Base-by-base conservation (phyloP, 495 filamentous ascomycete genomes). In the Penicillium paxilli region DNA sequence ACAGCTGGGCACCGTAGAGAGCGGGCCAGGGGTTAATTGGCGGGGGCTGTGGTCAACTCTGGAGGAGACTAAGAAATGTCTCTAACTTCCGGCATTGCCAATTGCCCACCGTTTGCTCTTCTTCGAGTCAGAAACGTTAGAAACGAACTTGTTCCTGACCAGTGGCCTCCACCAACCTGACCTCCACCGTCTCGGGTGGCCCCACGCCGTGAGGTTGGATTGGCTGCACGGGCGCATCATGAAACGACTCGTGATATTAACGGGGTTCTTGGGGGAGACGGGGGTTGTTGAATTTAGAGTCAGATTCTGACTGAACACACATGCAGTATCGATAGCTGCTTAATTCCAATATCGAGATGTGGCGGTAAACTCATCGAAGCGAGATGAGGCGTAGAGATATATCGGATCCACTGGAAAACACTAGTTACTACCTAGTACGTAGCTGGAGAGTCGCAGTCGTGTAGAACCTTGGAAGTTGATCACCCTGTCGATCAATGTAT, bases 181-280 rank as follows among this genome's bases (percentile, higher is more conserved):
- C 50, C 38, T 45, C 32, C 42, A 45, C 41, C 50, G 51, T 55
- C 51, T 58, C 48, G 50, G 54, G 42, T 25, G 10, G 46, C 33
- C 44, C 59, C 55, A 61, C 58, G 55, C 40, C 49, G 48, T 4
- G 24, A 8, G 1, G n/a, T 16, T 23, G 47, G 59, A 62, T 59
- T 62, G 59, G 59, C 16, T 11, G 11, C 7, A n/a, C 12, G 14
- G 32, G 48, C 47, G 26, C 35, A 52, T 52, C 33, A 19, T 62
- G 59, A 62, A 62, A 62, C 55, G 19, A 32, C 32, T 22, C 53
- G 40, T 35, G 19, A 50, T 38, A 38, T 38, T 38, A 38, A 35
- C 11, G 14, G 35, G 35, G 16, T 14, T 38, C 35, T 38, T 38
- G 35, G 35, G 35, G n/a, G n/a, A n/a, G n/a, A n/a, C n/a, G 26